Evolutionary conservation across 345 rosid genomes (phyloP).

Genomic region (Gossypium raimondii): DNA sequence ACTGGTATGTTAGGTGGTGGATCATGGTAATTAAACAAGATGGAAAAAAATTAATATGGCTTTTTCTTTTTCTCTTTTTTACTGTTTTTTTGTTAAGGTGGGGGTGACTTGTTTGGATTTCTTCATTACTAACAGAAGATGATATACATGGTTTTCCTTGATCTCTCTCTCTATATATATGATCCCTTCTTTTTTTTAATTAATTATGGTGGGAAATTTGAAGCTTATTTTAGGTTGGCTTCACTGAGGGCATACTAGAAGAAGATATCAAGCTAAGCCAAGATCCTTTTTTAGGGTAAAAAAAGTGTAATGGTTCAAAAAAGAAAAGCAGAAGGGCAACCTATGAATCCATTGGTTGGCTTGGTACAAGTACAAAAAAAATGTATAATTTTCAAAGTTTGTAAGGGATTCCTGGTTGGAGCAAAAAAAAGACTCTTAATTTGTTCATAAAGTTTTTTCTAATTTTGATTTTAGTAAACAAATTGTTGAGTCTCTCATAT

Average conservation of each 20-base stretch:
- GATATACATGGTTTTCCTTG: conserved; percentile 22
- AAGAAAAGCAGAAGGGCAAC: conserved; percentile 11
- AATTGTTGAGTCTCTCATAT: not conserved
- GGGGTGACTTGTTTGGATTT: conserved; percentile 44
- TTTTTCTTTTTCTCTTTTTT: conserved; percentile 20
- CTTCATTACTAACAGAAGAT: conserved; percentile 42
- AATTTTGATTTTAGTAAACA: conserved; percentile 4
- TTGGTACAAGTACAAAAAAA: conserved; percentile 18
- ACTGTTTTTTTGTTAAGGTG: conserved; percentile 28
- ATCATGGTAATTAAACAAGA: conserved; percentile 59
- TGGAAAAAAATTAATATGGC: conserved; percentile 27
- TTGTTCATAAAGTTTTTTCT: conserved; percentile 1
- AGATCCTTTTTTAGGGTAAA: not conserved
- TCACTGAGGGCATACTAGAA: conserved; percentile 19
- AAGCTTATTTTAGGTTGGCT: conserved; percentile 50
- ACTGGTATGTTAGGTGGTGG: conserved; percentile 94
- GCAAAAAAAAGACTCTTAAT: not conserved
- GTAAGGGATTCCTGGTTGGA: conserved; percentile 24
- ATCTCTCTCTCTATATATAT: not conserved
- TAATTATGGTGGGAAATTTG: conserved; percentile 27
- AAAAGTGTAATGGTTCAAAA: not conserved
- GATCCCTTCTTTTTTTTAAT: conserved; percentile 4
- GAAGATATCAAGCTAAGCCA: not conserved
- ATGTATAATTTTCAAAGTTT: conserved; percentile 30
- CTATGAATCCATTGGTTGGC: conserved; percentile 23